phyloP scores from a whole-genome alignment of 306 rosid species.

The Cicer pinnatifidum region DNA sequence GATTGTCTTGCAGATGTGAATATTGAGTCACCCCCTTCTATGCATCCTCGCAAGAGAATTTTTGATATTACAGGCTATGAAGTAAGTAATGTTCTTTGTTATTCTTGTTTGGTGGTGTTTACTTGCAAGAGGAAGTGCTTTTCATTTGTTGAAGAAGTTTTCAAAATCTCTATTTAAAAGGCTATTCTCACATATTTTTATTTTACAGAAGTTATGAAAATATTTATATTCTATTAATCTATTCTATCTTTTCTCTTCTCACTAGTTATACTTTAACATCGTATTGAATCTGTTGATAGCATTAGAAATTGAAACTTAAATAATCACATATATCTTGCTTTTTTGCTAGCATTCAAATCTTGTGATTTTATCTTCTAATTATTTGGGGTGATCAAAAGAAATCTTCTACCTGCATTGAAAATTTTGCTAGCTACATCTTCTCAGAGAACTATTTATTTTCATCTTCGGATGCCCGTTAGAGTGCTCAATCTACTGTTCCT shows the following conservation, averaged over 20 bases:
- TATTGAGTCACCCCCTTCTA: constrained; percentile 86
- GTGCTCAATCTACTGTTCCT: constrained; percentile 6
- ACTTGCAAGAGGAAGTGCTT: not conserved
- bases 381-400: not conserved
- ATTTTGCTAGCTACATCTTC: not conserved
- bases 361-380: not conserved
- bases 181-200: not conserved
- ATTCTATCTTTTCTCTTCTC: not conserved
- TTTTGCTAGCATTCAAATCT: too few relatives aligned
- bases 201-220: not conserved
- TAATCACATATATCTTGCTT: not conserved
- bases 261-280: not conserved
- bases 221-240: not conserved
- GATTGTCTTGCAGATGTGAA: constrained; percentile 67
- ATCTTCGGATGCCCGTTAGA: constrained; percentile 26
- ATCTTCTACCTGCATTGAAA: not conserved
- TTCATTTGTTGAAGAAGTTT: constrained; percentile 13
- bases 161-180: constrained; percentile 6
- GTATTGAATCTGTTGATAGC: constrained; percentile 4
- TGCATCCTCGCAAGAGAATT: constrained; percentile 92
- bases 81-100: constrained; percentile 54
- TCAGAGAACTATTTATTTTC: not conserved
- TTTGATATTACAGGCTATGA: constrained; percentile 89
- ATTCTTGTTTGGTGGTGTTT: constrained; percentile 9
- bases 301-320: constrained; percentile 19